phyloP scores from a whole-genome alignment of 331 rosid species.

The Quercus phellos region DNA sequence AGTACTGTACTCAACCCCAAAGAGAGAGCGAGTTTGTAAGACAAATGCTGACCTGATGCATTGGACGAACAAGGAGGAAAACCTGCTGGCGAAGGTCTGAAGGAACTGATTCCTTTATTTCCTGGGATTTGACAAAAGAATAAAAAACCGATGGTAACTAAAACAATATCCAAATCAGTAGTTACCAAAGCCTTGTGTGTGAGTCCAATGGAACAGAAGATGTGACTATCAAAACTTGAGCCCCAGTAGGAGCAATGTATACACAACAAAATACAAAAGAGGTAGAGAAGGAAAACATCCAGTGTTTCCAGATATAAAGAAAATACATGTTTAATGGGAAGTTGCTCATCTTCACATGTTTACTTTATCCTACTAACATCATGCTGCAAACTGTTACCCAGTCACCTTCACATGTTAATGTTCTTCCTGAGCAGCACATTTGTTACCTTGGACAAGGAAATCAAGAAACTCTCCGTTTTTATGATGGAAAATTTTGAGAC shows the following conservation, averaged over 20 bases:
- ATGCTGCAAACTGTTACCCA: neutral
- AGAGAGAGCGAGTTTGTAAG: neutral
- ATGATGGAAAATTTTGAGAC: neutral
- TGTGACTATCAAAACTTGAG: no score
- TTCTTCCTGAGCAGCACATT: neutral
- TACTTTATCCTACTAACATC: neutral
- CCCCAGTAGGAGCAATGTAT: no score
- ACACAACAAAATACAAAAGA: neutral
- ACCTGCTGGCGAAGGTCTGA: constrained; percentile 91
- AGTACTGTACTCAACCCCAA: neutral
- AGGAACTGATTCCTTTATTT: constrained; percentile 63
- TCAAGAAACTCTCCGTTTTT: neutral
- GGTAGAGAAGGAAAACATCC: neutral
- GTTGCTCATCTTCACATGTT: no score
- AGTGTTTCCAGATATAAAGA: neutral
- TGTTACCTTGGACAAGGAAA: neutral
- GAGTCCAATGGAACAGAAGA: no score
- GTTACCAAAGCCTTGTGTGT: no score
- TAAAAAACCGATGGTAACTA: neutral
- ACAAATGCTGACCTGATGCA: constrained; percentile 76
- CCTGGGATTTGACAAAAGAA: constrained; percentile 42
- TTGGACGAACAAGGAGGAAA: constrained; percentile 89
- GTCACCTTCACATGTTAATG: neutral
- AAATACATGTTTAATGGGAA: no score
- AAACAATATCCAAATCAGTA: neutral